Evolutionary conservation across 495 filamentous ascomycete genomes (phyloP).

Genomic region (Neurospora sp.): DNA sequence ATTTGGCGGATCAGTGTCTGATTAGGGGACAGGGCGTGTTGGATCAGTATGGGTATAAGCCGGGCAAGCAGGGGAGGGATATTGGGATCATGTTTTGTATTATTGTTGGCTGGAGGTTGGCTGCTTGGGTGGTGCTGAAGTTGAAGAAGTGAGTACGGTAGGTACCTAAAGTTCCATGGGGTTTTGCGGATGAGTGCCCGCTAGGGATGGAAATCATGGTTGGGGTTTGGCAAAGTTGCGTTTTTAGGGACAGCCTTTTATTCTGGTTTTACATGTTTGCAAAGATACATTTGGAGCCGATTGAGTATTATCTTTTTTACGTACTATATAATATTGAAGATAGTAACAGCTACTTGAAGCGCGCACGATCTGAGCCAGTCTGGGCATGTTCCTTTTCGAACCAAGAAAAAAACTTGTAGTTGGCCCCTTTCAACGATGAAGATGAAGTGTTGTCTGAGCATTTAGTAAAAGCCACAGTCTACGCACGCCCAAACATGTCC

Average conservation of each 20-base stretch:
- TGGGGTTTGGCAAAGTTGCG: neutral
- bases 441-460: too few species aligned
- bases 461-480: too few species aligned
- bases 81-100: constrained; percentile 68
- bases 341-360: too few species aligned
- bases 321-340: neutral
- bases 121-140: constrained; percentile 36
- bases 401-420: too few species aligned
- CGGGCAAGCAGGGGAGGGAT: constrained; percentile 54
- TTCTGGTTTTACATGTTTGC: neutral
- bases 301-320: neutral
- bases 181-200: neutral
- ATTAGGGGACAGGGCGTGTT: constrained; percentile 61
- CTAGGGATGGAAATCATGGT: neutral
- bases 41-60: constrained; percentile 54
- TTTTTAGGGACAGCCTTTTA: neutral
- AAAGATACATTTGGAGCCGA: neutral
- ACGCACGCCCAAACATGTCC: too few species aligned
- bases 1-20: constrained; percentile 50
- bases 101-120: constrained; percentile 57
- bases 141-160: constrained; percentile 14
- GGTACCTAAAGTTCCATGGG: too few species aligned
- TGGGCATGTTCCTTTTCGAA: too few species aligned
- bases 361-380: too few species aligned
- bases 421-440: too few species aligned